Base-by-base conservation (phyloP, 352 stramenopile genomes). In the Phytopythium helicoides region DNA sequence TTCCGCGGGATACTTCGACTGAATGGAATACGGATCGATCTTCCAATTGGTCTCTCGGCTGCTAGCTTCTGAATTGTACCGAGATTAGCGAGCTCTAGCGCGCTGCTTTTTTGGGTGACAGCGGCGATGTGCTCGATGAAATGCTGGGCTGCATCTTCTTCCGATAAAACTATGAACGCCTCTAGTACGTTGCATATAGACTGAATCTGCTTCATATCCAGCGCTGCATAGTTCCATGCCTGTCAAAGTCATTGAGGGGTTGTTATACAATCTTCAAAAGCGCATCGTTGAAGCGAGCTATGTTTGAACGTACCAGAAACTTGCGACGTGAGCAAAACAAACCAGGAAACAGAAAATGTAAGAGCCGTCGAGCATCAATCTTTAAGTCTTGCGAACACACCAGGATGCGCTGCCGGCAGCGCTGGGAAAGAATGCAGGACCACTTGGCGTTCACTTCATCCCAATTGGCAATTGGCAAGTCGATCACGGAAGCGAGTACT, bases 251-350 rank as follows among this genome's bases (percentile, higher is more conserved):
- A 33, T 33, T 33, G 5, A 33, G 28, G 9, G 9, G 9, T 33
- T 33, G 9, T 9, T 33, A 9, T 28, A 23, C 3, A 10, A 6
- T 15, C 10, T 12, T 35, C 2, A 40, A 36, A 33, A n/a, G 12
- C 7, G 4, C 15, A 38, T 49, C 35, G 15, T 22, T 18, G 1
- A 26, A 22, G 3, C 21, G 23, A 25, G 16, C 8, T 47, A 38
- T 15, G 23, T 3, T n/a, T 18, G 45, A 25, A 44, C 75, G 40
- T 74, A 94, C 84, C 76, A 92, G 56, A 7, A 89, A 55, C 31
- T 89, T 89, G 19, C 80, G 74, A 10, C 82, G 78, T 49, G 82
- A 87, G 12, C 68, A 70, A 44, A 95, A 85, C 10, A 90, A 45
- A 8, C 64, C 75, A 47, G 85, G 82, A 18, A 82, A 58, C 10